These are phyloP conservation scores for Aphanomyces stellatus DNA, from an alignment of 352 stramenopile species.

Conservation along the genomic window DNA sequence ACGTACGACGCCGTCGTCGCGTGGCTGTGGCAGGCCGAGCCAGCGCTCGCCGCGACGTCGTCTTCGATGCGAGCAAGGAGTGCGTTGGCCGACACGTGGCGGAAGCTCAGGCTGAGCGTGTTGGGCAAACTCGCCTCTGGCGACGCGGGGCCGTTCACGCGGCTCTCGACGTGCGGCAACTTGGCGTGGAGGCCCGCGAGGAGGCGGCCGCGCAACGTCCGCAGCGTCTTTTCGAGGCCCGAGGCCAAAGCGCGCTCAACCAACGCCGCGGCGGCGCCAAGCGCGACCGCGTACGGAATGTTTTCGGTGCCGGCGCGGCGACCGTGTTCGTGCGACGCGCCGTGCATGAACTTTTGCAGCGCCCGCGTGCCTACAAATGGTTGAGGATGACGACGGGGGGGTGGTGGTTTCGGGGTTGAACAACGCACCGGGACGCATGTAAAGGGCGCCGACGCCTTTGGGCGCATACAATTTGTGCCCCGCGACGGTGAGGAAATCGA, in stretches of 20 bases:
- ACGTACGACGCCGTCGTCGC: slow-evolving; percentile 73
- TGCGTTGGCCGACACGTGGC: slow-evolving; percentile 64
- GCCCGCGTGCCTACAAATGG: slow-evolving; percentile 23
- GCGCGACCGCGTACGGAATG: slow-evolving; percentile 89
- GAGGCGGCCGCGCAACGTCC: slow-evolving; percentile 41
- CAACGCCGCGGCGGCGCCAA: slow-evolving; percentile 80
- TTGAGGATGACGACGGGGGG: slow-evolving; percentile 1
- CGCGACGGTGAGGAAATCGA: slow-evolving; percentile 95
- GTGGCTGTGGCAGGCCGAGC: slow-evolving; percentile 91
- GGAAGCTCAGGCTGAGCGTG: slow-evolving; percentile 94
- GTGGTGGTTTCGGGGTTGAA: too few relatives aligned
- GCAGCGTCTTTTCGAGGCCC: slow-evolving; percentile 61
- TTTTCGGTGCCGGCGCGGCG: slow-evolving; percentile 94
- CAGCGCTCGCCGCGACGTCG: slow-evolving; percentile 85
- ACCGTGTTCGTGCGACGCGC: slow-evolving; percentile 88
- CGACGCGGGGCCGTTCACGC: slow-evolving; percentile 76
- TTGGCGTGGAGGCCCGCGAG: slow-evolving; percentile 43
- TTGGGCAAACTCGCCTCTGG: slow-evolving; percentile 89
- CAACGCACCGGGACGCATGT: slow-evolving; percentile 66
- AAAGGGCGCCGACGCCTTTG: slow-evolving; percentile 85
- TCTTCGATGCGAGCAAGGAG: slow-evolving; percentile 85
- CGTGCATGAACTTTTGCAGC: slow-evolving; percentile 79
- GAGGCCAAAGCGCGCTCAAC: slow-evolving; percentile 55
- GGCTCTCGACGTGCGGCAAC: slow-evolving; percentile 41
- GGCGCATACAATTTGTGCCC: slow-evolving; percentile 98